Percentiles rank a stretch among this genome's conserved stretches.
These are phyloP conservation scores for Debaryomyces sp. DNA, from an alignment of 1,139 yeast genomes.

Conservation along the genomic window DNA sequence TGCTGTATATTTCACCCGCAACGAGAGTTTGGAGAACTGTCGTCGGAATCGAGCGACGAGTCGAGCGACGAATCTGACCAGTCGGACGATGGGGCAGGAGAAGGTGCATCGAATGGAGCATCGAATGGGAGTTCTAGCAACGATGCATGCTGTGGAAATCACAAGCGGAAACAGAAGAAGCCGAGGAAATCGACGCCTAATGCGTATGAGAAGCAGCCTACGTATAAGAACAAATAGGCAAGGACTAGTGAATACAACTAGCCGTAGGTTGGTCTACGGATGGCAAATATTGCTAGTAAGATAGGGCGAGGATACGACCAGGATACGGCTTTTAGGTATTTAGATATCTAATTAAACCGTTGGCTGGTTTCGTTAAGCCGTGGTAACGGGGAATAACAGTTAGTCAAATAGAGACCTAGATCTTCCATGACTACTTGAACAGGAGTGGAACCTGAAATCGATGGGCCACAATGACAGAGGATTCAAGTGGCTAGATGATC, in stretches of 20 bases:
- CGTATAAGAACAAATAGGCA: constrained; percentile 42
- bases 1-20: constrained; percentile 95
- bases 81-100: constrained; percentile 14
- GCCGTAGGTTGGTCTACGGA: not conserved
- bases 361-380: too few relatives aligned
- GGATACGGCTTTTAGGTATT: too few relatives aligned
- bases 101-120: constrained; percentile 9
- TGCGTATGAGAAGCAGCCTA: constrained; percentile 78
- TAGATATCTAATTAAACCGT: too few relatives aligned
- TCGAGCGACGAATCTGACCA: constrained; percentile 42
- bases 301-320: too few relatives aligned
- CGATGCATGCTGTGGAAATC: constrained; percentile 20
- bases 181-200: constrained; percentile 48
- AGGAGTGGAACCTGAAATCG: too few relatives aligned
- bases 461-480: too few relatives aligned
- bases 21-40: constrained; percentile 66
- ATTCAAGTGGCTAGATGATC: too few relatives aligned
- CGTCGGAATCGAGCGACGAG: constrained; percentile 34
- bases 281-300: too few relatives aligned
- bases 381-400: too few relatives aligned
- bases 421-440: too few relatives aligned
- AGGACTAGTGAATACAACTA: not conserved
- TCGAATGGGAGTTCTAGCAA: not conserved
- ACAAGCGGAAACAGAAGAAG: constrained; percentile 19
- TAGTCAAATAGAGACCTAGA: too few relatives aligned